A percentile compares a stretch with the other conserved stretches of the same genome.
phyloP scores from a whole-genome alignment of 176 grass and related monocot species.

The Chrysopogon serrulatus region DNA sequence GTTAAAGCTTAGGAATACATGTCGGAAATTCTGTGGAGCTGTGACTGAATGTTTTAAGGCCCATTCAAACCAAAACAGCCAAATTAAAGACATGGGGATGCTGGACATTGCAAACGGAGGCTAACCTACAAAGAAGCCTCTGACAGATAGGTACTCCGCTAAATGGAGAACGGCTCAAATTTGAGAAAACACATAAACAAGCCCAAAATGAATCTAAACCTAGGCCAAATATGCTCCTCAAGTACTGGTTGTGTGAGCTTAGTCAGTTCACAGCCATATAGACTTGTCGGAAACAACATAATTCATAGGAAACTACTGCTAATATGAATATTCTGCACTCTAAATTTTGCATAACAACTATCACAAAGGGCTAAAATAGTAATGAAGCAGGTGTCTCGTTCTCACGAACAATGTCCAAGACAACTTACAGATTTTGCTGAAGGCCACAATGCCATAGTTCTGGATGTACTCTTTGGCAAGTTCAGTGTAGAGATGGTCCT shows the following conservation, averaged over 20 bases:
- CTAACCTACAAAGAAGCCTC: background rate
- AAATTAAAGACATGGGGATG: background rate
- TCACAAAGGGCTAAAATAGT: background rate
- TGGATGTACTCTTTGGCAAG: constrained; percentile 57
- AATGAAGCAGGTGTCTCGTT: background rate
- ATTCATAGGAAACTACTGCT: background rate
- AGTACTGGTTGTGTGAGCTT: background rate
- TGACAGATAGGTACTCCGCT: too few species aligned
- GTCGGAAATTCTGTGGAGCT: background rate
- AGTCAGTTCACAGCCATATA: background rate
- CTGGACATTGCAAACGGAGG: background rate
- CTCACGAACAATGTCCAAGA: background rate
- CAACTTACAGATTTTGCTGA: constrained; percentile 72
- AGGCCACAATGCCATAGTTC: constrained; percentile 65
- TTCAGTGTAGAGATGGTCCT: constrained; percentile 42
- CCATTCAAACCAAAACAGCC: background rate
- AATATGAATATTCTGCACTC: background rate
- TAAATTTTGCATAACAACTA: background rate
- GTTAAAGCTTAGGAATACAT: background rate
- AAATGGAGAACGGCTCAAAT: background rate
- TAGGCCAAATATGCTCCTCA: background rate
- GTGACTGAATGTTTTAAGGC: background rate
- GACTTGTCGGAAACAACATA: background rate
- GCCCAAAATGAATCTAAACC: background rate
- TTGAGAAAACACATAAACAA: background rate